Evolutionary conservation across 768 basidiomycete genomes (phyloP).

Genomic region (Collybiopsis confluens): DNA sequence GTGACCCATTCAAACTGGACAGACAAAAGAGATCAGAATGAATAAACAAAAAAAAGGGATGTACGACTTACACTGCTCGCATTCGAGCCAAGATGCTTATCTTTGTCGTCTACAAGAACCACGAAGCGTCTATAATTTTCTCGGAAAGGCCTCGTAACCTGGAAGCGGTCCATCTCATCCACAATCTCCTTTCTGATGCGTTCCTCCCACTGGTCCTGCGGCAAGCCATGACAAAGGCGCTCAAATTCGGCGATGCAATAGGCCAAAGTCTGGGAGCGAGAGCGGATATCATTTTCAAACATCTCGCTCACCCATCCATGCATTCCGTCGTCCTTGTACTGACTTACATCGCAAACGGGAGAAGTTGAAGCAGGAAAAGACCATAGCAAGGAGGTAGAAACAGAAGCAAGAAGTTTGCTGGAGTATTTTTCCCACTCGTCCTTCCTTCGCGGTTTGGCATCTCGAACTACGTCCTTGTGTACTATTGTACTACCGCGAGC

Average conservation of each 20-base stretch:
- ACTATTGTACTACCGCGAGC: no score
- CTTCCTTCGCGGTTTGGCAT: not conserved
- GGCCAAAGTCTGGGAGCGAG: constrained; percentile 38
- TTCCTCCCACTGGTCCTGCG: constrained; percentile 5
- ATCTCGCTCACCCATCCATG: constrained; percentile 29
- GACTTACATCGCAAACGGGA: no score
- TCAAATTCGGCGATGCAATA: constrained; percentile 38
- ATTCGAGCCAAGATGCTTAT: not conserved
- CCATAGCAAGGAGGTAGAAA: no score
- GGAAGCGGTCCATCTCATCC: constrained; percentile 48
- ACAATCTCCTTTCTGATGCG: constrained; percentile 43
- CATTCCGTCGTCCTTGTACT: not conserved
- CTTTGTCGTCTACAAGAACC: constrained; percentile 39
- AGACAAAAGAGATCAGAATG: not conserved
- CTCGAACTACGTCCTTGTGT: not conserved
- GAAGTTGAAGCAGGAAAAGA: no score
- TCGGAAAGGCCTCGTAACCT: constrained; percentile 60
- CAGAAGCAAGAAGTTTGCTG: not conserved
- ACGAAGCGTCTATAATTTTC: constrained; percentile 62
- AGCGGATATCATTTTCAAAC: constrained; percentile 19
- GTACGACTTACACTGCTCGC: not conserved
- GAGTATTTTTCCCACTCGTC: not conserved
- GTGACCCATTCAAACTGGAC: not conserved
- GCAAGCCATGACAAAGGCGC: not conserved
- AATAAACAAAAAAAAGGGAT: not conserved